A percentile compares a stretch with the other conserved stretches of the same genome.
phyloP scores from a whole-genome alignment of 768 basidiomycete species.

The Russula griseocarnosa region DNA sequence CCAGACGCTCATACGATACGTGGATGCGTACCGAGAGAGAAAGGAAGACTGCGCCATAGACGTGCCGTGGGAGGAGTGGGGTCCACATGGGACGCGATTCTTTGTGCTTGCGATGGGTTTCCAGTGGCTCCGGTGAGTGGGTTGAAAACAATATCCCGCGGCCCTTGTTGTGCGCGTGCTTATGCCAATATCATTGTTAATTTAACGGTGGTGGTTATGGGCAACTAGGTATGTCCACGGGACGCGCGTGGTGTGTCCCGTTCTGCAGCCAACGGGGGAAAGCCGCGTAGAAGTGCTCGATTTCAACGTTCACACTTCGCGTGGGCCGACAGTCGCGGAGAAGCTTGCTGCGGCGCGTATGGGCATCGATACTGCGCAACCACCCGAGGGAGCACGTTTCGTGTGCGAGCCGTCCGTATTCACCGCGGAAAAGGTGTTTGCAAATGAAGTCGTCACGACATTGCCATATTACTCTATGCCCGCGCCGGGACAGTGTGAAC shows the following conservation, averaged over 20 bases:
- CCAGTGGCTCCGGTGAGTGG: constrained; percentile 37
- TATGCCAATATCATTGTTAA: too few relatives aligned
- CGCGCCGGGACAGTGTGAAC: constrained; percentile 11
- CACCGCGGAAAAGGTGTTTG: constrained; percentile 30
- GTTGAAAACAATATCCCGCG: neutral
- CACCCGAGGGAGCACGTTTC: constrained; percentile 1
- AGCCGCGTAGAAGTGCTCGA: constrained; percentile 32
- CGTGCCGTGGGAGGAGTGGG: constrained; percentile 42
- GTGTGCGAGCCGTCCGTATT: constrained; percentile 14
- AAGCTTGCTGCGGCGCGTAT: constrained; percentile 5
- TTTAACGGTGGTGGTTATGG: neutral
- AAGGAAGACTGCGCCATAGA: constrained; percentile 1
- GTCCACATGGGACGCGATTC: constrained; percentile 36
- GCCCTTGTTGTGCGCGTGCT: too few relatives aligned
- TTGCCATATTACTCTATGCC: constrained; percentile 33
- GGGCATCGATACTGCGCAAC: constrained; percentile 6
- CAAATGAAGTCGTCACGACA: constrained; percentile 30
- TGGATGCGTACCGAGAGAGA: neutral
- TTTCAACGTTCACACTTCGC: constrained; percentile 33
- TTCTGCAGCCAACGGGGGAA: constrained; percentile 16
- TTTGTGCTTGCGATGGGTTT: constrained; percentile 33
- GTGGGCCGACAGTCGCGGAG: constrained; percentile 7
- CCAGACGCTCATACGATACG: constrained; percentile 31
- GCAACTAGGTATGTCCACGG: constrained; percentile 40
- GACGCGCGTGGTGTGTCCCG: constrained; percentile 36